These are phyloP conservation scores for Solanum chilense DNA, from an alignment of 257 asterid species.

Conservation along the genomic window DNA sequence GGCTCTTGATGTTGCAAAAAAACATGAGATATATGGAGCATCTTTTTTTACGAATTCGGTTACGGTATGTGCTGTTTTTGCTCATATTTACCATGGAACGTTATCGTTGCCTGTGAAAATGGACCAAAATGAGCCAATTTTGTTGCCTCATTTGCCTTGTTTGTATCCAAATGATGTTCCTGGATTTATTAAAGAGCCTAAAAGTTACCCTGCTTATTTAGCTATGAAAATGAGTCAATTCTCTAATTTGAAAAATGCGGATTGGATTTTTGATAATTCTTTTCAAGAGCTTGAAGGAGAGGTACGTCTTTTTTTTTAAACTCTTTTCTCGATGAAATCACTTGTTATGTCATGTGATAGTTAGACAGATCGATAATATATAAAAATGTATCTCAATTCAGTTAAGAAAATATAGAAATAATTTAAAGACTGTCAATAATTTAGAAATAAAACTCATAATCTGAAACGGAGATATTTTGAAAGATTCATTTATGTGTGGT, in stretches of 20 bases:
- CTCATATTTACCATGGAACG: conserved; percentile 8
- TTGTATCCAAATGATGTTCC: conserved; percentile 38
- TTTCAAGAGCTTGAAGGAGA: neutral
- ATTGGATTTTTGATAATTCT: conserved; percentile 5
- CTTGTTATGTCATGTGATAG: fast-evolving
- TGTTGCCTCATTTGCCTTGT: conserved; percentile 53
- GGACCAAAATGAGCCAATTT: conserved; percentile 12
- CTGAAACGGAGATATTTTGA: too few relatives aligned
- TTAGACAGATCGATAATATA: fast-evolving
- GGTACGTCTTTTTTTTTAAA: neutral
- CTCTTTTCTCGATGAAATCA: neutral
- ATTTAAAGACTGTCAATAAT: too few relatives aligned
- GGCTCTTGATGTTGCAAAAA: neutral
- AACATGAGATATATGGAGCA: neutral
- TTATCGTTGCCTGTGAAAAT: conserved; percentile 12
- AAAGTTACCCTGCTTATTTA: conserved; percentile 21
- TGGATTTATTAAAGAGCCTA: conserved; percentile 36
- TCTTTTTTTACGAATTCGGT: neutral
- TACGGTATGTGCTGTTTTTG: conserved; percentile 39
- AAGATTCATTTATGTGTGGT: neutral
- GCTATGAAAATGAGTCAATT: neutral
- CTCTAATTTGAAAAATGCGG: neutral
- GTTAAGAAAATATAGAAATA: fast-evolving
- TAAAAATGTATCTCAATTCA: fast-evolving
- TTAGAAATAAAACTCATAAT: too few relatives aligned